Evolutionary conservation across 2,329 filamentous ascomycete species (phyloP).

Genomic region (Tolypocladium amazonense): DNA sequence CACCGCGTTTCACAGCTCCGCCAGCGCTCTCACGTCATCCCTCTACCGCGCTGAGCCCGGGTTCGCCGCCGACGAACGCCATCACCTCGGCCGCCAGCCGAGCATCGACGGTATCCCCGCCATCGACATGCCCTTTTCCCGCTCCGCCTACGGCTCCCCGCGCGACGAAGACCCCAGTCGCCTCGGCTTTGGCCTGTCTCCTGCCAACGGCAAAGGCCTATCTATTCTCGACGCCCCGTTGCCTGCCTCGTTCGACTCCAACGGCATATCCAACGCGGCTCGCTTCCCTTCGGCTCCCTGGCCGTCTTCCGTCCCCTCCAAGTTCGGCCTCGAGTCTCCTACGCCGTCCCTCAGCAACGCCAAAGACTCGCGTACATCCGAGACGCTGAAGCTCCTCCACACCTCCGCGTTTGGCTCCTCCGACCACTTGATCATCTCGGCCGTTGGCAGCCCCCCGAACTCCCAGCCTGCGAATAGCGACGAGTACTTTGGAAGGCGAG

Average conservation of each 20-base stretch:
- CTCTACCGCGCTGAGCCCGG: slow-evolving; percentile 34
- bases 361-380: slow-evolving; percentile 49
- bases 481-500: slow-evolving; percentile 59
- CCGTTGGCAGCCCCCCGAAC: slow-evolving; percentile 36
- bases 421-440: slow-evolving; percentile 47
- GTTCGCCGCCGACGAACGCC: slow-evolving; percentile 29
- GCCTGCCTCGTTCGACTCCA: slow-evolving; percentile 91
- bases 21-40: slow-evolving; percentile 53
- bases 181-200: slow-evolving; percentile 67
- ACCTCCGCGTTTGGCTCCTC: slow-evolving; percentile 58
- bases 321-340: slow-evolving; percentile 81
- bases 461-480: slow-evolving; percentile 41
- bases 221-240: slow-evolving; percentile 89
- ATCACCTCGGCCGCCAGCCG: slow-evolving; percentile 34
- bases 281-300: slow-evolving; percentile 70
- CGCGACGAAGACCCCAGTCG: slow-evolving; percentile 51
- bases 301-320: slow-evolving; percentile 83
- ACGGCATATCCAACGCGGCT: slow-evolving; percentile 85
- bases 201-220: slow-evolving; percentile 58
- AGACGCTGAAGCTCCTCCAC: slow-evolving; percentile 53
- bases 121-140: slow-evolving; percentile 49
- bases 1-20: slow-evolving; percentile 40
- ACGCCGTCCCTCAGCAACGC: slow-evolving; percentile 59
- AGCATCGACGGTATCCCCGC: slow-evolving; percentile 45
- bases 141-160: slow-evolving; percentile 71